Evolutionary conservation across 768 basidiomycete genomes (phyloP).

Genomic region (Mycena pura): DNA sequence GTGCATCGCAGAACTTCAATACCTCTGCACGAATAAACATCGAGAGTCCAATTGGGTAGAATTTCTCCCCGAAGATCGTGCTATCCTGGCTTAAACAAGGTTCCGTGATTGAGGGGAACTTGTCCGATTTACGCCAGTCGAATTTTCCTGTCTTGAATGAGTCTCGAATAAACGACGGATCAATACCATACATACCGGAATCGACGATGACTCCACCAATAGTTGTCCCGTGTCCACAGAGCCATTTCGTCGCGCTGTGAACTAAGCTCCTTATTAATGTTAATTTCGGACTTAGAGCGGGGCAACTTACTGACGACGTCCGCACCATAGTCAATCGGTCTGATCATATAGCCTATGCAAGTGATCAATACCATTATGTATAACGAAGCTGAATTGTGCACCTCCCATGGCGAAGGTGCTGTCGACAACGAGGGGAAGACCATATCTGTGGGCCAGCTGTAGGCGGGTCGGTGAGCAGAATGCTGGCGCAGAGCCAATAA

Average conservation of each 20-base stretch:
- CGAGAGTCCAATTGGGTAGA: constrained; percentile 6
- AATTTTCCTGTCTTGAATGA: constrained; percentile 50
- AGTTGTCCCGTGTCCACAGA: constrained; percentile 60
- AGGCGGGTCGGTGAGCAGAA: background rate
- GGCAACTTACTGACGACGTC: constrained; percentile 39
- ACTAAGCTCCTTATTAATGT: constrained; percentile 37
- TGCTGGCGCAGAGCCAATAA: background rate
- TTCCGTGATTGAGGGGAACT: constrained; percentile 57
- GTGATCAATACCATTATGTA: background rate
- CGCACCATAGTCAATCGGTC: constrained; percentile 59
- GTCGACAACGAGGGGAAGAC: constrained; percentile 61
- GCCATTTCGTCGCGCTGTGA: constrained; percentile 66
- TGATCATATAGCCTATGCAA: constrained; percentile 46
- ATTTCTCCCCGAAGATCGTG: constrained; percentile 12
- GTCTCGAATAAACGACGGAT: background rate
- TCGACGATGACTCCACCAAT: constrained; percentile 61
- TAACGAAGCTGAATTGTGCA: background rate
- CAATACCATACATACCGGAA: constrained; percentile 19
- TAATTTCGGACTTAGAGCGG: no score
- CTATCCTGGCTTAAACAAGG: constrained; percentile 32
- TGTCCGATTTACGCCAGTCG: constrained; percentile 51
- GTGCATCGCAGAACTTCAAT: background rate
- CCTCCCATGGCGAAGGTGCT: constrained; percentile 60
- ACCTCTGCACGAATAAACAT: constrained; percentile 14
- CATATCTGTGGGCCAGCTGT: constrained; percentile 56